These are phyloP conservation scores for Glarea lozoyensis DNA, from an alignment of 495 filamentous ascomycete genomes.

Conservation along the genomic window DNA sequence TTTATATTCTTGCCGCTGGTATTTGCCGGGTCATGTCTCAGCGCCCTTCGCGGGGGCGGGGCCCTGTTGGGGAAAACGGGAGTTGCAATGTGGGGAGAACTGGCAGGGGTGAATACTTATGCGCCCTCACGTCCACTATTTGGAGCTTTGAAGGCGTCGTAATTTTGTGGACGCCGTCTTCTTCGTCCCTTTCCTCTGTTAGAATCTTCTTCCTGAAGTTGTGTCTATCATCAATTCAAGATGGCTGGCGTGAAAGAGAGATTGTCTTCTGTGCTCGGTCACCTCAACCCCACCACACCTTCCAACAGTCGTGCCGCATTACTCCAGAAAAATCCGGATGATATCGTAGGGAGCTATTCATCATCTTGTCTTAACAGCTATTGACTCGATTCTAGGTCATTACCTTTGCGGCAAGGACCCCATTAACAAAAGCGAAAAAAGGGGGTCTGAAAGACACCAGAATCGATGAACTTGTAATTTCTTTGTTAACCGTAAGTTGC, in stretches of 20 bases:
- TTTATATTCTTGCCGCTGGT: no score
- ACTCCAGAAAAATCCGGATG: conserved; percentile 22
- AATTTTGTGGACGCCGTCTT: no score
- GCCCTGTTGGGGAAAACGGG: not conserved
- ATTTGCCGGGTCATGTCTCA: no score
- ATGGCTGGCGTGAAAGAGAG: conserved; percentile 12
- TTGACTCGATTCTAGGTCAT: conserved; percentile 52
- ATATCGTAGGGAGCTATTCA: conserved; percentile 42
- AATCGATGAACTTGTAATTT: conserved; percentile 74
- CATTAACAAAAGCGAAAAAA: conserved; percentile 67
- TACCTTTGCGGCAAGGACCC: conserved; percentile 71
- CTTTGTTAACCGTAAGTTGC: conserved; percentile 31
- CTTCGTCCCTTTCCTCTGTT: no score
- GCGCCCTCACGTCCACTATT: no score
- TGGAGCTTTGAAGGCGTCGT: no score
- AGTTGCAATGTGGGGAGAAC: not conserved
- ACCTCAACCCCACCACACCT: conserved; percentile 17
- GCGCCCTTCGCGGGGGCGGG: conserved; percentile 21
- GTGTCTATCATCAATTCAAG: no score
- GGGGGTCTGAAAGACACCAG: conserved; percentile 91
- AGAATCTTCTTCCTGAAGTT: no score
- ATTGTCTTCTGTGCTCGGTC: conserved; percentile 9
- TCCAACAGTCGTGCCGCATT: conserved; percentile 13
- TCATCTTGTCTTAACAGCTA: not conserved
- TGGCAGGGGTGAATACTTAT: not conserved